Evolutionary conservation across 306 rosid species (phyloP).

Genomic region (Prinsepia uniflora): DNA sequence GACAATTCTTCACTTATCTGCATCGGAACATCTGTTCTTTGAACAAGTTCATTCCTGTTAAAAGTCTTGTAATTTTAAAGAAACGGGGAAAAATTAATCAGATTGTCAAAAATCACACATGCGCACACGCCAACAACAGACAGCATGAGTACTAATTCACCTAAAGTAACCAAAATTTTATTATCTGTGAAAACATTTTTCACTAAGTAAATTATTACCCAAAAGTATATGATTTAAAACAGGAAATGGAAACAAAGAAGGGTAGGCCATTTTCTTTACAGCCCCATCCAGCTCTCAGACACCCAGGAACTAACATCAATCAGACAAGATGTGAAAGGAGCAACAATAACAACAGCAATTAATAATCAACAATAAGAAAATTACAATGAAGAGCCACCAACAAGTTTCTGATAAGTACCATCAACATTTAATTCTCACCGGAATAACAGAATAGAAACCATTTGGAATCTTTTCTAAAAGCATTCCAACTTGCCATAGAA

Average conservation of each 20-base stretch:
- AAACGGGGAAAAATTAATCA: neutral
- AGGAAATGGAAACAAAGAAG: neutral
- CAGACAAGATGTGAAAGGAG: conserved; percentile 2
- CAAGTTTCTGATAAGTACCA: conserved; percentile 17
- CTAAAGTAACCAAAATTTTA: neutral
- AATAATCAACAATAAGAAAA: conserved; percentile 8
- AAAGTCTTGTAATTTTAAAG: neutral
- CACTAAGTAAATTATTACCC: neutral
- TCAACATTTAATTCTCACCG: conserved; percentile 52
- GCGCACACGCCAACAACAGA: neutral
- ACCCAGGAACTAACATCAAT: neutral
- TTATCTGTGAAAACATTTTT: neutral
- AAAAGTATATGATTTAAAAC: neutral
- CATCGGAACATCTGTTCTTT: neutral
- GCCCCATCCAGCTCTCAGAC: neutral
- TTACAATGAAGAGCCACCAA: conserved; percentile 33
- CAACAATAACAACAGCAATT: conserved; percentile 10
- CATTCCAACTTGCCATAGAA: conserved; percentile 82
- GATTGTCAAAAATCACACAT: neutral
- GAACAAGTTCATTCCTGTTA: neutral
- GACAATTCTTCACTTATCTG: neutral
- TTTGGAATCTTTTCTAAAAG: conserved; percentile 89
- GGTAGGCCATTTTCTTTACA: neutral
- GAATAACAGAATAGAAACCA: conserved; percentile 90
- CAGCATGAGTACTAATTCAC: neutral